Base-by-base conservation (phyloP, 2,329 filamentous ascomycete genomes). In the Zalaria obscura region DNA sequence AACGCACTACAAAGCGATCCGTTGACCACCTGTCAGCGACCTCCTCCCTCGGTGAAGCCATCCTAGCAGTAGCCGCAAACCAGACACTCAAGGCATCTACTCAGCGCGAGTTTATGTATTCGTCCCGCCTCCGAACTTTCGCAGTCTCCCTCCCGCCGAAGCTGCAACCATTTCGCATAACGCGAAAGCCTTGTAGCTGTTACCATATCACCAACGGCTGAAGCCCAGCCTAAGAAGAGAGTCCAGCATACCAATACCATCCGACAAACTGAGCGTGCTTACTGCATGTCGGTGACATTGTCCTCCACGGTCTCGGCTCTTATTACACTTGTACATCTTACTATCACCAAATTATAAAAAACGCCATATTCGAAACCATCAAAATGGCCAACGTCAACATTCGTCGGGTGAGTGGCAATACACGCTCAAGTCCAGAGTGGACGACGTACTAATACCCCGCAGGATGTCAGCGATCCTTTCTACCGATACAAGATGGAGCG, bases 401-500 rank as follows among this genome's bases (percentile, higher is more conserved):
- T 69, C 88, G 88, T 68, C 86, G 85, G 68, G 59, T 61, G 51
- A 45, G 56, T 49, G 18, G 18, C 5, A 25, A 39, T 36, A 10
- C 5, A 43, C 34, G 56, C 35, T 6, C n/a, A 32, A 10, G 34
- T 4, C 10, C 35, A 10, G 18, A 10, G 2, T 28, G 9, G 29
- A 18, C 11, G 25, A 4, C 10, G 18, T 42, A 35, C 45, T 50
- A 31, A 53, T 38, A 54, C 47, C 38, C 45, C 34, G 25, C 49
- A 62, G 60, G 89, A 96, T 83, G 82, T 94, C 72, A 82, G 81
- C 73, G 91, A 98, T 71, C 83, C 83, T 69, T 98, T 95, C 79
- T 98, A 98, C 73, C 91, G 91, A 66, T 98, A 98, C 80, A 98
- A 98, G 79, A 98, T 98, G 91, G 91, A 96, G 72, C 82, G 80